Base-by-base conservation (phyloP, 768 basidiomycete species). In the Lentinula sp. region DNA sequence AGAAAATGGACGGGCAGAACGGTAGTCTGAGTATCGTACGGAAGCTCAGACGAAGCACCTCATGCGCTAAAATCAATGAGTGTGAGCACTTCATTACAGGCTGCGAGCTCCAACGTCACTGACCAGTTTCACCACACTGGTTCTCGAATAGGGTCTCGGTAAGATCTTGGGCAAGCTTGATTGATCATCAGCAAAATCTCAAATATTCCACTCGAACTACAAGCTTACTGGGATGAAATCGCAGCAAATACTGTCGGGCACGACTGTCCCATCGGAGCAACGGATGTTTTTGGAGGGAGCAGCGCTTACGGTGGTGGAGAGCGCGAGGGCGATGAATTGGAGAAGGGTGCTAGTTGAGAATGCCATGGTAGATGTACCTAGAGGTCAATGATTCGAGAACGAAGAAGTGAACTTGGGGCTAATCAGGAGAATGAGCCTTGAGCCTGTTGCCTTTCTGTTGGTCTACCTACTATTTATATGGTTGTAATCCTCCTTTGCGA, bases 61-160 rank as follows among this genome's bases (percentile, higher is more conserved):
- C 71, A 55, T 72, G 71, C 6, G 70, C 71, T 54, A 23, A 54
- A 54, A 39, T 7, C 32, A 13, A 32, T n/a, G 12, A 46, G 16
- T 23, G 20, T 50, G 49, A 50, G 49, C n/a, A 4, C 20, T 13
- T 23, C 37, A 39, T 28, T 28, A 28, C 28, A 28, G 28, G 28
- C 28, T 28, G 28, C 28, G 28, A 28, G 28, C 28, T 28, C 28
- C 28, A 28, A 28, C 28, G 28, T 28, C 28, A 52, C 50, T 33
- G 6, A 35, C 50, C 50, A 23, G 39, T 57, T 59, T 74, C 72
- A 41, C 73, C 72, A 60, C 74, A 76, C 62, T 73, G 68, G 48
- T 66, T 70, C 36, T 74, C 71, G 68, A 75, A 75, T 33, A 76
- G 69, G 33, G 68, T 66, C 50, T 69, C 43, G 61, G 74, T 73